Conservation (phyloP, 306 rosid genomes). For the Medicago arabica region DNA sequence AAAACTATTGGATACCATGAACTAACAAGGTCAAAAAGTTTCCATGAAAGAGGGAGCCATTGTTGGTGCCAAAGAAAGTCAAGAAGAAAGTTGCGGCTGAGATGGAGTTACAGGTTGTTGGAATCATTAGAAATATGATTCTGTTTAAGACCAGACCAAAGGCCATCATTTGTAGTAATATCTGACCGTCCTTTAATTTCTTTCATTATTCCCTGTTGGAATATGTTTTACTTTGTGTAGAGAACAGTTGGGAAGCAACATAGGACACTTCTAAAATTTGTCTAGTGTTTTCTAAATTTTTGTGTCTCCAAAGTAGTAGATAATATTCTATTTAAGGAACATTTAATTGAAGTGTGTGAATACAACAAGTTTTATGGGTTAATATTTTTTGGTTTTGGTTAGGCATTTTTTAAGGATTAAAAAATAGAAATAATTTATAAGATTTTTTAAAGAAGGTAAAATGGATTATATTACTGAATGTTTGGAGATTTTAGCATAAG, state of each 20-base stretch:
- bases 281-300: conserved; percentile 21
- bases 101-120: conserved; percentile 69
- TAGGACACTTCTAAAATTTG: not conserved
- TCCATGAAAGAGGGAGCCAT: conserved; percentile 57
- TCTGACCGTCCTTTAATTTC: not conserved
- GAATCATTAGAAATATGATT: conserved; percentile 69
- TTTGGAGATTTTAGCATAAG: too few relatives aligned
- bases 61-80: conserved; percentile 72
- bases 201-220: not conserved
- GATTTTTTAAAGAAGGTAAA: too few relatives aligned
- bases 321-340: conserved; percentile 23
- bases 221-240: conserved; percentile 8
- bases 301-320: conserved; percentile 19
- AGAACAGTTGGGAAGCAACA: conserved; percentile 6
- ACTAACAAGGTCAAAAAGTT: conserved; percentile 73
- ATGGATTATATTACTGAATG: too few relatives aligned
- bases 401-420: too few relatives aligned
- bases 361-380: too few relatives aligned
- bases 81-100: conserved; percentile 35
- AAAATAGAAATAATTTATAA: too few relatives aligned
- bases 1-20: not conserved
- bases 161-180: conserved; percentile 79
- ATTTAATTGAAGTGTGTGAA: too few relatives aligned
- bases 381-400: too few relatives aligned
- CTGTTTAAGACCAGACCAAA: conserved; percentile 83